Percentiles rank a stretch among this genome's conserved stretches.
Evolutionary conservation across 2,329 filamentous ascomycete species (phyloP).

Genomic region (Niveomyces coronatus): DNA sequence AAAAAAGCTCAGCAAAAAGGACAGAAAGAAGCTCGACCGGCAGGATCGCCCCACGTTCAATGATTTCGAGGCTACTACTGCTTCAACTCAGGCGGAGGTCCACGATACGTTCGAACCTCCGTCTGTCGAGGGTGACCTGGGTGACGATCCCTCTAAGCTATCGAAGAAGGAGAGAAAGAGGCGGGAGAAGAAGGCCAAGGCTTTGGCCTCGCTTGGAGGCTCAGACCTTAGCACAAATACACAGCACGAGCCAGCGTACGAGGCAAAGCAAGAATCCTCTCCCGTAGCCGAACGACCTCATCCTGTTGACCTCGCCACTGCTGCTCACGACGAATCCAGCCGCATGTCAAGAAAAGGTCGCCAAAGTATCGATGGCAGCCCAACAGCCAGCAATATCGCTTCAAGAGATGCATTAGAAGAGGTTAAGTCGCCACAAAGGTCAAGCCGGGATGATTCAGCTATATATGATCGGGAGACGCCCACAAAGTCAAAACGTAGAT

Average conservation of each 20-base stretch:
- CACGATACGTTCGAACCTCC: constrained; percentile 6
- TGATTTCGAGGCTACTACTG: constrained; percentile 5
- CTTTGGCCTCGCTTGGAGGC: constrained; percentile 17
- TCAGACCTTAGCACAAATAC: constrained; percentile 1
- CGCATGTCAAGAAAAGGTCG: constrained; percentile 24
- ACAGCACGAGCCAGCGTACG: constrained; percentile 15
- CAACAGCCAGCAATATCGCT: constrained; percentile 19
- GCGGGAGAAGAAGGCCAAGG: constrained; percentile 29
- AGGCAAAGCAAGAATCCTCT: background rate
- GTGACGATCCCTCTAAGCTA: constrained; percentile 16
- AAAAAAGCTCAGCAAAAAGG: constrained; percentile 35
- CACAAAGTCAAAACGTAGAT: constrained; percentile 23
- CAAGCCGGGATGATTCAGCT: constrained; percentile 20
- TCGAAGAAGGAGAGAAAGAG: constrained; percentile 29
- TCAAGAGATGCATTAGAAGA: constrained; percentile 22
- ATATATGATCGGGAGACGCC: constrained; percentile 25
- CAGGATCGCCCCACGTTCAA: constrained; percentile 25
- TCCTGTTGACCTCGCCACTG: constrained; percentile 9
- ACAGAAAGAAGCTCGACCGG: constrained; percentile 38
- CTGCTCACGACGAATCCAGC: constrained; percentile 19
- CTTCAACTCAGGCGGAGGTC: constrained; percentile 8
- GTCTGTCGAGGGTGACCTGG: constrained; percentile 16
- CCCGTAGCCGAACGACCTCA: background rate
- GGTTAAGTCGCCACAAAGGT: constrained; percentile 15
- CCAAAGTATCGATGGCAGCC: constrained; percentile 24